These are phyloP conservation scores for Starmerella stellata DNA, from an alignment of 805 yeast species.

Conservation along the genomic window DNA sequence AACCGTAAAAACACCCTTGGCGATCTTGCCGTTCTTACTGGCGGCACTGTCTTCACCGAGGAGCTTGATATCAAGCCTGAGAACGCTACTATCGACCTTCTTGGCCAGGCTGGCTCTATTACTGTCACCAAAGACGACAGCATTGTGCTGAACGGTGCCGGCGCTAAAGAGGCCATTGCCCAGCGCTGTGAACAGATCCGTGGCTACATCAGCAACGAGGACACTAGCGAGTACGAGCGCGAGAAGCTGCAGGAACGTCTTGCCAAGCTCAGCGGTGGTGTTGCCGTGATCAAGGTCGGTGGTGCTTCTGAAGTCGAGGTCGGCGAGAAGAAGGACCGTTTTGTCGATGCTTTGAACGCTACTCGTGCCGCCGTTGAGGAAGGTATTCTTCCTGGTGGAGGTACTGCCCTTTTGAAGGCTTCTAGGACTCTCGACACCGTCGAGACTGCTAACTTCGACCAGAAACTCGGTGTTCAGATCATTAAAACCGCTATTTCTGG, in stretches of 20 bases:
- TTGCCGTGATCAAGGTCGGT: constrained; percentile 94
- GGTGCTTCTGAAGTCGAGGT: constrained; percentile 96
- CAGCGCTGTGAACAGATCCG: constrained; percentile 91
- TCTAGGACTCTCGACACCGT: constrained; percentile 53
- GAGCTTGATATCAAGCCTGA: constrained; percentile 92
- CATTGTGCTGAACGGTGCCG: constrained; percentile 82
- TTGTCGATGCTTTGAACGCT: constrained; percentile 95
- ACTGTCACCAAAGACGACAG: constrained; percentile 93
- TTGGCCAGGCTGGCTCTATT: constrained; percentile 82
- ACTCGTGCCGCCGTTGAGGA: constrained; percentile 98
- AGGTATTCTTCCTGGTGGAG: constrained; percentile 99
- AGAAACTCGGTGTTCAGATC: constrained; percentile 85
- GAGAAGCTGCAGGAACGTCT: constrained; percentile 95
- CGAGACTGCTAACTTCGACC: constrained; percentile 78
- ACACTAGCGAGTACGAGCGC: constrained; percentile 73
- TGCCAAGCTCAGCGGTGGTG: constrained; percentile 95
- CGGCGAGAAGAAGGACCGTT: constrained; percentile 98
- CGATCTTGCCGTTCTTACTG: constrained; percentile 85
- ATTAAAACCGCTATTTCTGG: constrained; percentile 81
- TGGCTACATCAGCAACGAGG: constrained; percentile 50
- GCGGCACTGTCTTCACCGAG: constrained; percentile 76
- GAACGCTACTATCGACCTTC: constrained; percentile 70
- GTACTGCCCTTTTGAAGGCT: constrained; percentile 93
- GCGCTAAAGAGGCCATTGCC: constrained; percentile 59
- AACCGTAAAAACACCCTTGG: constrained; percentile 92